Conservation (phyloP, 352 stramenopile genomes). For the Phytophthora nicotianae region DNA sequence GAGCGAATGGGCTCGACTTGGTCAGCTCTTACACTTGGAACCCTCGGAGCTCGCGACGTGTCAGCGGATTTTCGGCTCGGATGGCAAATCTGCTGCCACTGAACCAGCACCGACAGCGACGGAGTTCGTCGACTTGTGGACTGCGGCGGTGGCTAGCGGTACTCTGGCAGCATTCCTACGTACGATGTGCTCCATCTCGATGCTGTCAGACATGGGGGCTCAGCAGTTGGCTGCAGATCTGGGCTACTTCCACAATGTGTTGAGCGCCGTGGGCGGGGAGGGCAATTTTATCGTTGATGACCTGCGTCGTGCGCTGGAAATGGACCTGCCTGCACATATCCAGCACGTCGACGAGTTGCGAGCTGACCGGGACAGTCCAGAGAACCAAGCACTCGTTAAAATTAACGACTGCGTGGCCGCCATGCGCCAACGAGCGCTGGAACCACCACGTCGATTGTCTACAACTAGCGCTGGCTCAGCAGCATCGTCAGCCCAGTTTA, state of each 20-base stretch:
- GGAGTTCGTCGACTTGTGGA: conserved; percentile 84
- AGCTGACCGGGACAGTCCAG: conserved; percentile 24
- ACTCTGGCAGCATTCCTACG: conserved; percentile 62
- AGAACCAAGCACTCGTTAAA: conserved; percentile 52
- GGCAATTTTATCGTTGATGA: conserved; percentile 63
- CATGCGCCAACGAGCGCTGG: conserved; percentile 45
- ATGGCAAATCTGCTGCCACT: conserved; percentile 4
- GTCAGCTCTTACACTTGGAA: conserved; percentile 49
- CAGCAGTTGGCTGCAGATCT: conserved; percentile 73
- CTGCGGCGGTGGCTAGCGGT: conserved; percentile 64
- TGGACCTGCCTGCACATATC: conserved; percentile 35
- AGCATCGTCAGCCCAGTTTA: conserved; percentile 12
- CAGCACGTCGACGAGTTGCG: conserved; percentile 40
- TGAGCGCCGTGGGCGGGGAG: conserved; percentile 70
- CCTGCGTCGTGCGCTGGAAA: conserved; percentile 47
- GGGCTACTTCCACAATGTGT: conserved; percentile 82
- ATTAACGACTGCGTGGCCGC: conserved; percentile 45
- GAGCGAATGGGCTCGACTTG: conserved; percentile 57
- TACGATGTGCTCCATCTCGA: conserved; percentile 59
- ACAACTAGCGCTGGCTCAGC: conserved; percentile 17
- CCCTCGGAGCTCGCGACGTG: conserved; percentile 49
- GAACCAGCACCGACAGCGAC: conserved; percentile 34
- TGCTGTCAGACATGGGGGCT: conserved; percentile 60
- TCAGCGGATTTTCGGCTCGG: conserved; percentile 50
- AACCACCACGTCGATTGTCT: conserved; percentile 20